Evolutionary conservation across 192 early-diverging fungal species (phyloP).

Genomic region (Backusella luteola): DNA sequence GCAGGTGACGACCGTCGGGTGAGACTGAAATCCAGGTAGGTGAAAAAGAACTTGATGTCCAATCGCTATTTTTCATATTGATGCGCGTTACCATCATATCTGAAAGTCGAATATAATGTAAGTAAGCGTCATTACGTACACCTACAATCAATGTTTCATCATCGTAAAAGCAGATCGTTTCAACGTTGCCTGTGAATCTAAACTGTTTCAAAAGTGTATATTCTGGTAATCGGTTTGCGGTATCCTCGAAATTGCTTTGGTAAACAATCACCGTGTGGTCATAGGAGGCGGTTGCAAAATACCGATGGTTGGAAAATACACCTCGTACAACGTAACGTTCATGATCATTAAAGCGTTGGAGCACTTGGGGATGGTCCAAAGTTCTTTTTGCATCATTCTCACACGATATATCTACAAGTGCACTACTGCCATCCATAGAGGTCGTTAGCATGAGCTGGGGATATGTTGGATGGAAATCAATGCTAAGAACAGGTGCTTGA

Average conservation of each 20-base stretch:
- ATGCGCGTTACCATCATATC: constrained; percentile 32
- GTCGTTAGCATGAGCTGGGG: constrained; percentile 48
- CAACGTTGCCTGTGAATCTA: constrained; percentile 54
- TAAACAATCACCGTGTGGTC: constrained; percentile 72
- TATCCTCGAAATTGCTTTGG: constrained; percentile 13
- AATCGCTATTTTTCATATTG: constrained; percentile 81
- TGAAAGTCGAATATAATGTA: constrained; percentile 63
- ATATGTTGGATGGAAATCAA: constrained; percentile 60
- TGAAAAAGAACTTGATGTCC: constrained; percentile 67
- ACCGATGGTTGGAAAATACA: constrained; percentile 49
- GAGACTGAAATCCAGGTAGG: constrained; percentile 62
- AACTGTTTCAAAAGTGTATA: constrained; percentile 24
- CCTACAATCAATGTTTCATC: constrained; percentile 52
- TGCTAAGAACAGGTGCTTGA: constrained; percentile 56
- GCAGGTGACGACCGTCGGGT: constrained; percentile 56
- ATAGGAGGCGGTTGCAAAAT: constrained; percentile 65
- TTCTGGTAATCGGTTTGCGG: background rate
- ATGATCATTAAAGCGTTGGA: constrained; percentile 69
- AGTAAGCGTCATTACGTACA: constrained; percentile 66
- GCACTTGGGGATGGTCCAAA: constrained; percentile 1
- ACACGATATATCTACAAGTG: constrained; percentile 38
- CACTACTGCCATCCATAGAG: constrained; percentile 51
- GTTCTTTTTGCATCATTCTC: background rate
- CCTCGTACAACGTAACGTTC: constrained; percentile 66
- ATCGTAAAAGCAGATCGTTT: constrained; percentile 60